These are phyloP conservation scores for Boletus subparvulus DNA, from an alignment of 768 basidiomycete species.

Conservation along the genomic window DNA sequence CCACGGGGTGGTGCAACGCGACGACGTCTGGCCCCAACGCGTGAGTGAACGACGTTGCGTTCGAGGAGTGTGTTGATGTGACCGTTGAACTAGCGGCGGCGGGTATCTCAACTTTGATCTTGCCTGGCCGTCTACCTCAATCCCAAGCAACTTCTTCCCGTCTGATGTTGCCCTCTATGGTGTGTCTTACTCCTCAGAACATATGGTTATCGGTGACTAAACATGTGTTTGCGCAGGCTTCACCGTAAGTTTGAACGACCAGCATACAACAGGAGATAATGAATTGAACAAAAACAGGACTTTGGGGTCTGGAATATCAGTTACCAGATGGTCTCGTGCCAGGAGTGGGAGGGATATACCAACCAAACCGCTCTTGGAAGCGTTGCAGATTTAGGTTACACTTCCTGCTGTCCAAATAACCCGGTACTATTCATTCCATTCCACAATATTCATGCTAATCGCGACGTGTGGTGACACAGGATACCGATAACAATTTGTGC, in stretches of 20 bases:
- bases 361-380: conserved; percentile 66
- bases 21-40: conserved; percentile 59
- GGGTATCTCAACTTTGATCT: conserved; percentile 80
- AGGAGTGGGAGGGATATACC: conserved; percentile 63
- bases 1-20: conserved; percentile 69
- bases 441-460: conserved; percentile 1
- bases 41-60: conserved; percentile 40
- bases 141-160: conserved; percentile 73
- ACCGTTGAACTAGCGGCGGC: conserved; percentile 51
- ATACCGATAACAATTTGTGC: conserved; percentile 51
- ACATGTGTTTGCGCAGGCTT: conserved; percentile 35
- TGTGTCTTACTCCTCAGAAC: conserved; percentile 16
- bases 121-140: conserved; percentile 70
- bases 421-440: conserved; percentile 43
- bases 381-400: conserved; percentile 52
- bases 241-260: conserved; percentile 30
- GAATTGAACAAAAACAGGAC: conserved; percentile 45
- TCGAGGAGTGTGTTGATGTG: background rate
- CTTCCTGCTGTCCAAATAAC: conserved; percentile 73
- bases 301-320: conserved; percentile 87
- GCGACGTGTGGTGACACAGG: conserved; percentile 28
- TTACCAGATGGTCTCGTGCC: conserved; percentile 64
- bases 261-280: background rate
- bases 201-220: conserved; percentile 25
- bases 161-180: conserved; percentile 68